Base-by-base conservation (phyloP, 139 green algal genomes). In the Diplosphaera chodatii region DNA sequence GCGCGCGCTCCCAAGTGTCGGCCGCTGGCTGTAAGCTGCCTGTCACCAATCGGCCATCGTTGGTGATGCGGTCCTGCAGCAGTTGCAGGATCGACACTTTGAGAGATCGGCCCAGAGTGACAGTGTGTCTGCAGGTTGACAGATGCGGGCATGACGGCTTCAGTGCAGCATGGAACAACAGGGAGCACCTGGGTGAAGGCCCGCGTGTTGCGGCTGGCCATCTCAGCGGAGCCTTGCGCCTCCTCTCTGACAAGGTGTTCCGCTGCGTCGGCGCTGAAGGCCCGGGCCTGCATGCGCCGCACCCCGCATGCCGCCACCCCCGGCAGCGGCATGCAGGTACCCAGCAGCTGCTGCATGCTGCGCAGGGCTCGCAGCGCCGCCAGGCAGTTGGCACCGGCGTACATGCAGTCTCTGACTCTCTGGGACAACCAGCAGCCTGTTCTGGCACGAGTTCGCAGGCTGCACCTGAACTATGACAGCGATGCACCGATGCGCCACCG, bases 11-110 rank as follows among this genome's bases (percentile, higher is more conserved):
- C 48, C 48, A 59, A 18, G 16, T 25, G 48, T 59, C 34, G 23
- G 70, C 4, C 28, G 33, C n/a, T 18, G n/a, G 33, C 25, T 59
- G 70, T 23, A 66, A 37, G 34, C 67, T 27, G 34, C 56, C 66
- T 22, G 55, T 48, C 8, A 48, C 67, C 16, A 75, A 27, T 1
- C 63, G 28, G 28, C 71, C 71, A 66, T 76, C 71, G 22, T 28
- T 55, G 20, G 64, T 64, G 4, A 76, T 70, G 16, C 63, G 66
- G 64, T 76, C 71, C 71, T 76, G 72, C n/a, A 65, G n/a, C n/a
- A n/a, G n/a, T n/a, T n/a, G n/a, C n/a, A n/a, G n/a, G n/a, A n/a
- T n/a, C n/a, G n/a, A n/a, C n/a, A n/a, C n/a, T n/a, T n/a, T n/a
- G n/a, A n/a, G n/a, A n/a, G n/a, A n/a, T n/a, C n/a, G n/a, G n/a